Base-by-base conservation (phyloP, 305 asterid genomes). In the Fraxinus dipetala region DNA sequence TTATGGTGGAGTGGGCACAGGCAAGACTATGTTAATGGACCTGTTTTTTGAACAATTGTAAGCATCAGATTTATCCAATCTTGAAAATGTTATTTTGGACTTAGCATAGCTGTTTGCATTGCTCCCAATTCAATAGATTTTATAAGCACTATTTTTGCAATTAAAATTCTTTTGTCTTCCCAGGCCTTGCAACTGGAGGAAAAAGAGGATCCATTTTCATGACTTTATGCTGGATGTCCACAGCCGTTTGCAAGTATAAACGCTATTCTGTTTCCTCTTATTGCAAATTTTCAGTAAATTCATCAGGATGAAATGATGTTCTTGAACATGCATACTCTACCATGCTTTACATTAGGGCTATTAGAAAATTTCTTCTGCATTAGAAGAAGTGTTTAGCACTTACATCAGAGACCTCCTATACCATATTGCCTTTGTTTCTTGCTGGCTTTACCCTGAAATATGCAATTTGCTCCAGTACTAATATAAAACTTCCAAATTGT, bases 1-100 rank as follows among this genome's bases (percentile, higher is more conserved):
- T 45, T 94, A 93, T 65, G 99, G 99, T 22, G 99, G 99, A 84
- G 99, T 96, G 70, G 99, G 99, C 83, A 96, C 99, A 28, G 99
- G 99, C 31, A 96, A 96, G 89, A 96, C 99, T 48, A 96, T 96
- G 99, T 82, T 96, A 86, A 96, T 96, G 99, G 99, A 96, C 91
- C 80, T 96, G 85, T 96, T 96, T 76, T 93, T 79, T 45, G 75
- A 90, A 76, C 98, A 93, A 81, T 84, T 96, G 98, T 94, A 87
- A 93, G 94, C 56, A 70, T 80, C 80, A 38, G 10, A 16, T 72
- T 16, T 24, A 14, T 61, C 48, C 38, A 78, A 74, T 78, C 82
- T 84, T 45, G 79, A 48, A 14, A 82, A 63, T 72, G 35, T 80
- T 30, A 36, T 61, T 56, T 36, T 36, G 40, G 74, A 80, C 79